These are phyloP conservation scores for Pleurotus sapidus DNA, from an alignment of 768 basidiomycete genomes.

Conservation along the genomic window DNA sequence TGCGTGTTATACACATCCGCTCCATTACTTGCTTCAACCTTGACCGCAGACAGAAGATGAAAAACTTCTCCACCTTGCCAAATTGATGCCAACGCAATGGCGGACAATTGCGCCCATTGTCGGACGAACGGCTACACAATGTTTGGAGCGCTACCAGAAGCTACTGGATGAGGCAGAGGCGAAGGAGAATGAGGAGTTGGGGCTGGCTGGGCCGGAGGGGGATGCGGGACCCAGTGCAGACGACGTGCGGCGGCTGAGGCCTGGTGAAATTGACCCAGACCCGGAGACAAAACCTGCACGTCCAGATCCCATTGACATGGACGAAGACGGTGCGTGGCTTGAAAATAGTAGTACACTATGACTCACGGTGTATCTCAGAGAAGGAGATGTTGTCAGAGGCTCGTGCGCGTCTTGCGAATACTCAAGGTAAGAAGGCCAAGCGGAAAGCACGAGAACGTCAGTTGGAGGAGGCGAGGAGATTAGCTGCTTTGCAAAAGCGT, in stretches of 20 bases:
- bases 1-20: slow-evolving; percentile 27
- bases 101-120: slow-evolving; percentile 98
- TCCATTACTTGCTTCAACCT: not conserved
- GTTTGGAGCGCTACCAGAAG: slow-evolving; percentile 97
- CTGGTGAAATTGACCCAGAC: slow-evolving; percentile 98
- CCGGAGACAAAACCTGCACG: slow-evolving; percentile 98
- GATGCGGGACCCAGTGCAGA: slow-evolving; percentile 90
- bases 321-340: slow-evolving; percentile 80
- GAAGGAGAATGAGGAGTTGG: slow-evolving; percentile 94
- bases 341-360: not conserved
- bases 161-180: slow-evolving; percentile 95
- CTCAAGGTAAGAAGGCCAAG: slow-evolving; percentile 99
- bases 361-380: slow-evolving; percentile 42
- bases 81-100: slow-evolving; percentile 99
- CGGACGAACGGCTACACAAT: slow-evolving; percentile 96
- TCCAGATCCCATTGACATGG: slow-evolving; percentile 99
- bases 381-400: slow-evolving; percentile 99
- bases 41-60: slow-evolving; percentile 86
- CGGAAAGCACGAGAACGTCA: slow-evolving; percentile 97
- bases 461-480: slow-evolving; percentile 89
- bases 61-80: slow-evolving; percentile 95
- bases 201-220: slow-evolving; percentile 74
- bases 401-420: slow-evolving; percentile 95
- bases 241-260: slow-evolving; percentile 82
- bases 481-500: slow-evolving; percentile 97